phyloP scores from a whole-genome alignment of 2,329 filamentous ascomycete species.

The Sclerotinia glacialis region DNA sequence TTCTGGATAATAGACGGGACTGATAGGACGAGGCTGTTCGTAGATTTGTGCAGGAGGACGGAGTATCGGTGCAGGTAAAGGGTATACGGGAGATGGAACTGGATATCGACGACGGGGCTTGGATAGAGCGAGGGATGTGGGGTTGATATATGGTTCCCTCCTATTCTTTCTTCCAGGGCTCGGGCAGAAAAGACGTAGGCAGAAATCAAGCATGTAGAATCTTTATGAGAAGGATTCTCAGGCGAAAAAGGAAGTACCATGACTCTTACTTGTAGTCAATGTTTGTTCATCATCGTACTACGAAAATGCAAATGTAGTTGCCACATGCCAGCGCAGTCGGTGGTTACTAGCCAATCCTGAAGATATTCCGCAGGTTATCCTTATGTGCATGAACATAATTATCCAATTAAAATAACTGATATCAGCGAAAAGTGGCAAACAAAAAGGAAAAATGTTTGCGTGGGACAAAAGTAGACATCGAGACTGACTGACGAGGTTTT shows the following conservation, averaged over 20 bases:
- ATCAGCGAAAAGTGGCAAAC: not conserved
- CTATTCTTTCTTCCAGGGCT: constrained; percentile 12
- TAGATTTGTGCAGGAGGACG: not conserved
- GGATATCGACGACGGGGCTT: constrained; percentile 1
- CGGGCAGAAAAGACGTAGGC: constrained; percentile 15
- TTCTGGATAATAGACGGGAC: not conserved
- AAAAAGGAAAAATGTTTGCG: not conserved
- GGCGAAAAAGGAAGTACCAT: not conserved
- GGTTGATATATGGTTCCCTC: constrained; percentile 3
- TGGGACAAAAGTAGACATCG: not conserved
- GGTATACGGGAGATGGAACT: not conserved
- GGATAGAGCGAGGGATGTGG: not conserved
- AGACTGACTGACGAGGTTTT: not conserved
- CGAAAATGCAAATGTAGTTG: not conserved
- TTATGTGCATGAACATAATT: no score
- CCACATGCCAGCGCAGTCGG: not conserved
- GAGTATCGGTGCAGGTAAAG: not conserved
- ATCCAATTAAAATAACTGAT: not conserved
- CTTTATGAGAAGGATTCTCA: not conserved
- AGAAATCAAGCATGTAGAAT: constrained; percentile 18
- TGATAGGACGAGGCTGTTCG: not conserved
- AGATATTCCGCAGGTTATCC: not conserved
- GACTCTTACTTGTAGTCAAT: not conserved
- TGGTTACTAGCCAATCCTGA: not conserved
- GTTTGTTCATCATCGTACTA: not conserved